Percentiles rank a stretch among this genome's conserved stretches.
Conservation (phyloP, 768 basidiomycete genomes). For the Lentinula aciculospora region DNA sequence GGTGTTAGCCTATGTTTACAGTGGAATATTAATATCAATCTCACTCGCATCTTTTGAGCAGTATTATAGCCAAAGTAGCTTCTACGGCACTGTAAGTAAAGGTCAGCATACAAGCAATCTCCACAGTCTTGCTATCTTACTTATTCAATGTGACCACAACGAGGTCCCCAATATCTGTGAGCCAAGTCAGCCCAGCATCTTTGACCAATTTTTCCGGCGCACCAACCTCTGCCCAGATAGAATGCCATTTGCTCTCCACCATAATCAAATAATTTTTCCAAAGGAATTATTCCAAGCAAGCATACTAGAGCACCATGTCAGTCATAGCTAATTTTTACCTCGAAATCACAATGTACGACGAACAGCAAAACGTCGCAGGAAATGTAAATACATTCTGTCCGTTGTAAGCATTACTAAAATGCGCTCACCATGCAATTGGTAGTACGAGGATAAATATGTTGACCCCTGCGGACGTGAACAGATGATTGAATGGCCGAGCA, state of each 20-base stretch:
- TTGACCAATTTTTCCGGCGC: neutral
- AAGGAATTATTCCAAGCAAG: conserved; percentile 60
- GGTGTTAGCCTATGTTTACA: neutral
- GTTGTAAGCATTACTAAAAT: conserved; percentile 28
- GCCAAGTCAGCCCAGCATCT: conserved; percentile 17
- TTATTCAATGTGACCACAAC: conserved; percentile 61
- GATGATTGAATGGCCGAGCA: neutral
- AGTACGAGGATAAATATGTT: conserved; percentile 53
- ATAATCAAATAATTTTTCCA: conserved; percentile 64
- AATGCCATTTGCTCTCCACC: conserved; percentile 42
- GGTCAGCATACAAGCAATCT: neutral
- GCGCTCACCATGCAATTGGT: conserved; percentile 56
- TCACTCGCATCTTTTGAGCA: conserved; percentile 68
- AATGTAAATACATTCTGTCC: conserved; percentile 22
- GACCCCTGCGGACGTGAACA: conserved; percentile 35
- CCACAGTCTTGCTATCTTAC: conserved; percentile 25
- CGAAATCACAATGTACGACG: neutral
- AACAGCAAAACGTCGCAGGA: conserved; percentile 39
- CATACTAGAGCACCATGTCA: conserved; percentile 36
- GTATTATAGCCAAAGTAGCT: conserved; percentile 63
- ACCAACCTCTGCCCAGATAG: conserved; percentile 43
- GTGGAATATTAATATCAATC: conserved; percentile 16
- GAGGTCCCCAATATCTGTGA: conserved; percentile 56
- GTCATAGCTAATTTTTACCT: too few relatives aligned
- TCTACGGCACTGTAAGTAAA: conserved; percentile 50